Evolutionary conservation across 2,329 filamentous ascomycete species (phyloP), one percentile per base, ranked within the genome.

Genomic region (Myriosclerotinia scirpicola): DNA sequence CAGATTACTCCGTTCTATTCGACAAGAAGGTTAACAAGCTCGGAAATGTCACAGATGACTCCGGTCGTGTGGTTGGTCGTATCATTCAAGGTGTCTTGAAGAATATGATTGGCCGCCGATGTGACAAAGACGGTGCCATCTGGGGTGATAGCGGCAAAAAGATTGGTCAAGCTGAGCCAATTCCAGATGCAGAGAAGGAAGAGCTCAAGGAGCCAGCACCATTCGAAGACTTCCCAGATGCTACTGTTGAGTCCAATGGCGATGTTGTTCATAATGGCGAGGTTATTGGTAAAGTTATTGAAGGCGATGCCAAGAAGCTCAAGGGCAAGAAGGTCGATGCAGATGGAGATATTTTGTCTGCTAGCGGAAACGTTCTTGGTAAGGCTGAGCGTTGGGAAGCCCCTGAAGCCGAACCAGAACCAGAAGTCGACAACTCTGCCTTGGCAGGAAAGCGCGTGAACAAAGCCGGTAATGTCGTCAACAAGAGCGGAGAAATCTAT

Each of bases 401-500:
- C 69, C 75, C 76, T 12, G 80, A 81, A 52, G 77, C 79, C 67
- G 74, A 77, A 0, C 83, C 88, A 77, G 76, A 78, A 0, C 79
- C 81, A 68, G 71, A 70, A 46, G 73, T 83, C 3, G 85, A 87
- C 72, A 85, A 84, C 68, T 90, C 87, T 9, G 80, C 83, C 54
- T 81, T 89, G 6, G 88, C 88, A 26, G 89, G 89, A 67, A 89
- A 91, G 78, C 83, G 86, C 52, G 87, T 91, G 70, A 90, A 90
- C 79, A 91, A 90, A 79, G 84, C 85, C 3, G 89, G 89, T 50
- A 86, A 87, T 56, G 79, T 85, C 0, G 85, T 87, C 36, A 85
- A 87, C 73, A 77, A 77, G 4, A 77, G 78, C 54, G 85, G 85
- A 0, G 76, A 79, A 54, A 85, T 87, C 69, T 87, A 85, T 68